phyloP scores from a whole-genome alignment of 2,329 filamentous ascomycete species.

The Arthrobotrys pseudoclavata region DNA sequence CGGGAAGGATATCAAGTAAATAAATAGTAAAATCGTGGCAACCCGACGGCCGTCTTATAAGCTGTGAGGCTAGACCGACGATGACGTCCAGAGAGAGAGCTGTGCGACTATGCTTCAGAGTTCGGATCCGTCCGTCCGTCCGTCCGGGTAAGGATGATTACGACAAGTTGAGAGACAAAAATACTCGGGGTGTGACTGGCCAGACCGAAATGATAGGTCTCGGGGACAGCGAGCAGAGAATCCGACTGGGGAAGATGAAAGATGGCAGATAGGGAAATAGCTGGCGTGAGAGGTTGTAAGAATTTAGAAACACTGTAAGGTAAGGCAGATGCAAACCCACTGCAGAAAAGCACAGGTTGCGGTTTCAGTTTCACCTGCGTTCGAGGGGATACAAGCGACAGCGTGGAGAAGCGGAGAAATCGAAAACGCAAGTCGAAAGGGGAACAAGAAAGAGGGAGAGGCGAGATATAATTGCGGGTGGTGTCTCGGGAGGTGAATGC shows the following conservation, averaged over 20 bases:
- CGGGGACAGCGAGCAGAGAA: slow-evolving; percentile 12
- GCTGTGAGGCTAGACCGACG: slow-evolving; percentile 15
- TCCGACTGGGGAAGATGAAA: slow-evolving; percentile 26
- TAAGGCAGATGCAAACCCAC: slow-evolving; percentile 34
- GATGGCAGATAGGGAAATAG: slow-evolving; percentile 34
- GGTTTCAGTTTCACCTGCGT: slow-evolving; percentile 60
- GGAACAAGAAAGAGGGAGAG: slow-evolving; percentile 16
- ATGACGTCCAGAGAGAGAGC: slow-evolving; percentile 53
- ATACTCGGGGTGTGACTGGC: slow-evolving; percentile 44
- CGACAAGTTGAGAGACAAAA: slow-evolving; percentile 23
- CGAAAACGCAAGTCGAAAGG: slow-evolving; percentile 36
- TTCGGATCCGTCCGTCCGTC: slow-evolving; percentile 44
- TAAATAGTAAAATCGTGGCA: slow-evolving; percentile 24
- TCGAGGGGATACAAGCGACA: slow-evolving; percentile 54
- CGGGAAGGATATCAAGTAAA: slow-evolving; percentile 13
- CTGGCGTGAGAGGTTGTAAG: slow-evolving; percentile 33
- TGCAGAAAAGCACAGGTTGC: slow-evolving; percentile 47
- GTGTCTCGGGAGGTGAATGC: slow-evolving; percentile 48
- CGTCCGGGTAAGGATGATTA: slow-evolving; percentile 51
- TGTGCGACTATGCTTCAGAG: slow-evolving; percentile 51
- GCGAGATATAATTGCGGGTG: slow-evolving; percentile 30
- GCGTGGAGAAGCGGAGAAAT: slow-evolving; percentile 55
- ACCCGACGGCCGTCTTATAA: slow-evolving; percentile 47
- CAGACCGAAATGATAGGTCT: slow-evolving; percentile 22
- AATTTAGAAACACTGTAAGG: slow-evolving; percentile 33